A percentile compares a stretch with the other conserved stretches of the same genome.
Conservation (phyloP, 2,329 filamentous ascomycete species). For the Chaetomiaceae sp. region DNA sequence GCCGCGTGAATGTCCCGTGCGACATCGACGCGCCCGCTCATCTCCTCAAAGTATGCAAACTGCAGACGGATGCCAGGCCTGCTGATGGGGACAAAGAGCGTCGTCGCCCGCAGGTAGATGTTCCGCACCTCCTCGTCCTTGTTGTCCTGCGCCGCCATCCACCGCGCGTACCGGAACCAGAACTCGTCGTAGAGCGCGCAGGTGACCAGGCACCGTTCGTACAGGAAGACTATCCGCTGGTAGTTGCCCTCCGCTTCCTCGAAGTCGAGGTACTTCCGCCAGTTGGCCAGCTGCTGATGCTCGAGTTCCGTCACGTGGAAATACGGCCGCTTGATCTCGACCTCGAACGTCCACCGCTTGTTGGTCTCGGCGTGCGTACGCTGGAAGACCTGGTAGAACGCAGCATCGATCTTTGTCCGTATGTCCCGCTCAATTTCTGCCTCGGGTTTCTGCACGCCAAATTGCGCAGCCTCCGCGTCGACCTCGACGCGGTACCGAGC, state of each 20-base stretch:
- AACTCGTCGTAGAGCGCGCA: constrained; percentile 96
- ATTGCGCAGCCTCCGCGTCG: constrained; percentile 54
- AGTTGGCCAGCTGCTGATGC: constrained; percentile 76
- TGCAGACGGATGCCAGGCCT: constrained; percentile 77
- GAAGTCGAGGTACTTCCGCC: constrained; percentile 94
- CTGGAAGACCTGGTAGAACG: constrained; percentile 75
- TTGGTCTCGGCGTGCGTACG: constrained; percentile 80
- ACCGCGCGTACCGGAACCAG: constrained; percentile 93
- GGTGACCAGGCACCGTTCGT: constrained; percentile 88
- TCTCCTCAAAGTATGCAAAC: constrained; percentile 93
- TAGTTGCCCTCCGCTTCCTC: constrained; percentile 82
- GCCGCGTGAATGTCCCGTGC: constrained; percentile 80
- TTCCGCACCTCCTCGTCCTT: constrained; percentile 88
- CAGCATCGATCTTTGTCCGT: constrained; percentile 68
- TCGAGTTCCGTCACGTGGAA: constrained; percentile 95
- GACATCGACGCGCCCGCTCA: constrained; percentile 66
- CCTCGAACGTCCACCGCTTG: constrained; percentile 91
- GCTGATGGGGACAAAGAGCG: constrained; percentile 79
- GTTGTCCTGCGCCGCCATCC: constrained; percentile 75
- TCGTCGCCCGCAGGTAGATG: constrained; percentile 83
- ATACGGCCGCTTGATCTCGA: constrained; percentile 90
- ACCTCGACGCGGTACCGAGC: constrained; percentile 66
- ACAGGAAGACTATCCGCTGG: constrained; percentile 69
- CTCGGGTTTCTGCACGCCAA: constrained; percentile 51
- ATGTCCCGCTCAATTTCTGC: constrained; percentile 79